Percentiles rank a stretch among this genome's conserved stretches.
phyloP scores from a whole-genome alignment of 176 grass and related monocot genomes.

The Rhynchospora tenuis region DNA sequence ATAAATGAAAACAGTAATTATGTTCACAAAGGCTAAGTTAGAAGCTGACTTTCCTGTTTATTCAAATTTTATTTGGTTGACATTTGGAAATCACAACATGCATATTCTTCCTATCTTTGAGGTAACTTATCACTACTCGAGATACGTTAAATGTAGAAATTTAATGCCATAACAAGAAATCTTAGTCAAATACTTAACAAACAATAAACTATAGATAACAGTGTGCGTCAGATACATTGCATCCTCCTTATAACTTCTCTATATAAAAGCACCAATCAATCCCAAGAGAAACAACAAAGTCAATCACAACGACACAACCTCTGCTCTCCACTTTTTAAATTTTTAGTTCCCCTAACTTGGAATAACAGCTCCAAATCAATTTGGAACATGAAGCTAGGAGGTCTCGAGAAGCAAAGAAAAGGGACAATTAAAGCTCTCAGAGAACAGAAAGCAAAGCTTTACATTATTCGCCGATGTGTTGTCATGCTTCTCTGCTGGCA shows the following conservation, averaged over 20 bases:
- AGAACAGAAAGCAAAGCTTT: slow-evolving; percentile 34
- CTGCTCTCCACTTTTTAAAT: neutral
- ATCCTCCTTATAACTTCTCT: slow-evolving; percentile 1
- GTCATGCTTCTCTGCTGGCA: slow-evolving; percentile 50
- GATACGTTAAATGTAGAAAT: neutral
- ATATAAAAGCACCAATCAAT: slow-evolving; percentile 10
- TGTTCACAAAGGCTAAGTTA: neutral
- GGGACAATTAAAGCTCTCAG: slow-evolving; percentile 20
- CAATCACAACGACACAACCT: slow-evolving; percentile 31
- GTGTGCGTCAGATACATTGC: slow-evolving; percentile 5
- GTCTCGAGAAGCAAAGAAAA: slow-evolving; percentile 22
- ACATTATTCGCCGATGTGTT: slow-evolving; percentile 38
- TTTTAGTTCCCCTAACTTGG: neutral
- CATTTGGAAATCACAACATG: neutral
- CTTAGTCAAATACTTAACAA: slow-evolving; percentile 26
- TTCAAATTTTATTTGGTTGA: neutral
- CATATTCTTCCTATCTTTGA: neutral
- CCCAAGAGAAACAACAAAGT: slow-evolving; percentile 11
- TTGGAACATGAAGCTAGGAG: slow-evolving; percentile 29
- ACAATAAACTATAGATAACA: slow-evolving; percentile 5
- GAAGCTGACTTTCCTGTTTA: neutral
- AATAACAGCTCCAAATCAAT: neutral
- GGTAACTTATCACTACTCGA: neutral
- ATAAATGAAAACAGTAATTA: neutral
- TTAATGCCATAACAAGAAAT: neutral